Base-by-base conservation (phyloP, 2,329 filamentous ascomycete species). In the Diaporthe sp. region DNA sequence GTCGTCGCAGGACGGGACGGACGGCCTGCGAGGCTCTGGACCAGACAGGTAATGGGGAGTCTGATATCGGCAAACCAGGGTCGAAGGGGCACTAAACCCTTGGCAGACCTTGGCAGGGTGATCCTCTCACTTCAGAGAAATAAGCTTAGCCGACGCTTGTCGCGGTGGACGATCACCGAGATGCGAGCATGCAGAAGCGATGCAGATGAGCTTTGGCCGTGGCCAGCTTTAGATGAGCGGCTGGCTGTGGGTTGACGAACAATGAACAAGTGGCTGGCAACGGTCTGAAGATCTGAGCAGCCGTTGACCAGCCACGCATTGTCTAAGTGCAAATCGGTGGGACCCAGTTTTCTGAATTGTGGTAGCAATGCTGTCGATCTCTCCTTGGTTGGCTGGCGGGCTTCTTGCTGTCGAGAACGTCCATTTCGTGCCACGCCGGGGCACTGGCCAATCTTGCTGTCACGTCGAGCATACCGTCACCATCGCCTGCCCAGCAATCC, bases 51-150 rank as follows among this genome's bases (percentile, higher is more conserved):
- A 66, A 37, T 37, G 44, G 37, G 50, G 69, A 59, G 17, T 17
- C 12, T 44, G 71, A 69, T 66, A 22, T 69, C 42, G 51, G 63
- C 63, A 32, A 53, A 65, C 47, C 30, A 56, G 71, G 71, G 39
- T 70, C 12, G 1, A 27, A 44, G 35, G 50, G 53, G 30, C 51
- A 51, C 71, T 58, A 73, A 50, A 10, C 59, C 61, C 71, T 73
- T 73, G 71, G 71, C 71, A 56, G 42, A 25, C 71, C 71, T 73
- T 73, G 71, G 71, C 61, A 44, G 39, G 59, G 51, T 63, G 59
- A 73, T 59, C 61, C 63, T 70, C 63, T 73, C 50, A 69, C 63
- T 70, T 73, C 50, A 69, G 71, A 61, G 71, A 73, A 59, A 73
- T 73, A 73, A 73, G 59, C 71, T 73, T 73, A 68, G 63, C 63